A percentile compares a stretch with the other conserved stretches of the same genome.
These are phyloP conservation scores for Backusella australiensis DNA, from an alignment of 192 early-diverging fungal genomes.

Conservation along the genomic window DNA sequence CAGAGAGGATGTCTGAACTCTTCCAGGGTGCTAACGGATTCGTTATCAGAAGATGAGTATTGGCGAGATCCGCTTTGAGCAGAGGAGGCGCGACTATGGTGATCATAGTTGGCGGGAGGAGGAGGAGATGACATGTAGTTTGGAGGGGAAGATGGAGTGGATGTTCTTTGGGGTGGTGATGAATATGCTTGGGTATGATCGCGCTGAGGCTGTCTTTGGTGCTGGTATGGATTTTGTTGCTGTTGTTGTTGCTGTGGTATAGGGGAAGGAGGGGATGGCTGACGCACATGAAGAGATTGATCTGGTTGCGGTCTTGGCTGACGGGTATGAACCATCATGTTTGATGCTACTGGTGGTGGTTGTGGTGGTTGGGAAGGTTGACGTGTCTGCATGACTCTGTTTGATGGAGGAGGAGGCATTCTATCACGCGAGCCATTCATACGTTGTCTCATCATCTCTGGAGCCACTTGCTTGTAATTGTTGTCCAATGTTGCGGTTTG, in stretches of 20 bases:
- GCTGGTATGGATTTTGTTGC: not conserved
- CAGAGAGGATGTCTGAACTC: not conserved
- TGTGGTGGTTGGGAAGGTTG: not conserved
- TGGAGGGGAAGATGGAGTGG: not conserved
- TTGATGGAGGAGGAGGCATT: no score
- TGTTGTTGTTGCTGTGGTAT: not conserved
- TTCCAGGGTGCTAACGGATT: not conserved
- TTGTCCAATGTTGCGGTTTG: not conserved
- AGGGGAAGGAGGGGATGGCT: not conserved
- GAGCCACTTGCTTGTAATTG: not conserved
- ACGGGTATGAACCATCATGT: no score
- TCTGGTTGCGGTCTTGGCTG: not conserved
- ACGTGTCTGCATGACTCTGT: no score
- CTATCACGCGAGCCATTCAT: not conserved
- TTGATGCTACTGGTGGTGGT: no score
- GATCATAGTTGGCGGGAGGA: not conserved
- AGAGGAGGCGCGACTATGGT: not conserved
- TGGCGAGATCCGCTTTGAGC: not conserved
- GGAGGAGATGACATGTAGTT: not conserved
- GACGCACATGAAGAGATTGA: not conserved
- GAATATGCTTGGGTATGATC: not conserved
- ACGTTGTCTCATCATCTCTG: not conserved
- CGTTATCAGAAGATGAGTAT: not conserved
- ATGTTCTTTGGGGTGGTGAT: not conserved
- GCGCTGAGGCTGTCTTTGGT: not conserved